These are phyloP conservation scores for Arthroderma uncinatum DNA, from an alignment of 2,329 filamentous ascomycete genomes.

Conservation along the genomic window DNA sequence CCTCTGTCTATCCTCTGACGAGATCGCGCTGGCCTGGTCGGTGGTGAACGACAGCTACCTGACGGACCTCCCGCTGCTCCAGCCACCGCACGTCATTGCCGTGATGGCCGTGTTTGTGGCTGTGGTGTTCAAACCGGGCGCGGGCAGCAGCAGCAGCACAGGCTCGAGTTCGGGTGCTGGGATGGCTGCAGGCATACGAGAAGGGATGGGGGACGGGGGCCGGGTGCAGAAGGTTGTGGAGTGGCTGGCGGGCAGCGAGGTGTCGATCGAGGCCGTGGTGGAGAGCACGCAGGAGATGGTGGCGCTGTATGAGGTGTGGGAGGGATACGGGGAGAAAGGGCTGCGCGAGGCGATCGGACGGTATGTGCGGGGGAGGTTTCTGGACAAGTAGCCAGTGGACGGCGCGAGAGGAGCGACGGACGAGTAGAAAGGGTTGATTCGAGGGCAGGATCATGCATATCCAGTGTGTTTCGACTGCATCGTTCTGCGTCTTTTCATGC, in stretches of 20 bases:
- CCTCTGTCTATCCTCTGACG: conserved; percentile 63
- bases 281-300: conserved; percentile 88
- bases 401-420: background rate
- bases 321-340: conserved; percentile 52
- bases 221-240: conserved; percentile 55
- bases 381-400: conserved; percentile 40
- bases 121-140: conserved; percentile 49
- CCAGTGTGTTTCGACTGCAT: background rate
- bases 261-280: conserved; percentile 74
- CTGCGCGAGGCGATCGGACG: conserved; percentile 53
- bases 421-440: background rate
- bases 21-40: conserved; percentile 63
- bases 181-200: conserved; percentile 26
- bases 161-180: conserved; percentile 17
- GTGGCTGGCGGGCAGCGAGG: conserved; percentile 66
- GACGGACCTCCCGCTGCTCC: conserved; percentile 77
- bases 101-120: conserved; percentile 74
- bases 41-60: conserved; percentile 89
- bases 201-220: conserved; percentile 25
- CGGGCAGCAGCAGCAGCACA: background rate
- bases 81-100: conserved; percentile 79
- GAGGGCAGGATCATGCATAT: background rate
- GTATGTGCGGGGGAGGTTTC: conserved; percentile 49
- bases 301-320: conserved; percentile 71
- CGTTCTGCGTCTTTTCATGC: background rate